These are phyloP conservation scores for Thalassiosira sp. DNA, from an alignment of 352 stramenopile species.

Conservation along the genomic window DNA sequence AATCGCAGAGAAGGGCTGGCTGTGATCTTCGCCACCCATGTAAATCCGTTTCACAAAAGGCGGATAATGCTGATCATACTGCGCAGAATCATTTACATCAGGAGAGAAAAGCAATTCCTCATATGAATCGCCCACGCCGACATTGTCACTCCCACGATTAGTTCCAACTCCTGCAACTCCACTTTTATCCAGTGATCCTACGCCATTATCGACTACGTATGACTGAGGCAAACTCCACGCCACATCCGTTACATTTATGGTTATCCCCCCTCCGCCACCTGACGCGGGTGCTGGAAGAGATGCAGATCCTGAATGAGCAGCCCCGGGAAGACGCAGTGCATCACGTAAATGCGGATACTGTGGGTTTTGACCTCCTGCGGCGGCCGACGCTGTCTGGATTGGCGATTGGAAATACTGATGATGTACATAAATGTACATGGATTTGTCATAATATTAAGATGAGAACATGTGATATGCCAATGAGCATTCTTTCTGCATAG, in stretches of 20 bases:
- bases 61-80: conserved; percentile 46
- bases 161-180: conserved; percentile 12
- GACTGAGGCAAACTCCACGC: conserved; percentile 75
- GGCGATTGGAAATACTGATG: conserved; percentile 45
- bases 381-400: conserved; percentile 32
- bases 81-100: conserved; percentile 26
- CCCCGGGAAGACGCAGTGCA: conserved; percentile 31
- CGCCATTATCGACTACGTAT: conserved; percentile 40
- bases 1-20: not conserved
- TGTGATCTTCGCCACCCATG: conserved; percentile 9
- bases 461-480: not conserved
- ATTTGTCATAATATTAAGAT: conserved; percentile 9
- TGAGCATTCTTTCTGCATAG: not conserved
- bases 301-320: conserved; percentile 9
- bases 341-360: conserved; percentile 53
- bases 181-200: conserved; percentile 9
- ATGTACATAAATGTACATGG: too few relatives aligned
- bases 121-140: conserved; percentile 35
- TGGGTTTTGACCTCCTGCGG: conserved; percentile 29
- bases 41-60: conserved; percentile 47
- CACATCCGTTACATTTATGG: conserved; percentile 74
- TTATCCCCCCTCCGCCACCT: conserved; percentile 55
- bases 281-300: conserved; percentile 31
- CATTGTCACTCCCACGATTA: conserved; percentile 17
- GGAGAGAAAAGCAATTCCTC: conserved; percentile 21